Conservation (phyloP, 306 rosid species). For the Betula pendula region DNA sequence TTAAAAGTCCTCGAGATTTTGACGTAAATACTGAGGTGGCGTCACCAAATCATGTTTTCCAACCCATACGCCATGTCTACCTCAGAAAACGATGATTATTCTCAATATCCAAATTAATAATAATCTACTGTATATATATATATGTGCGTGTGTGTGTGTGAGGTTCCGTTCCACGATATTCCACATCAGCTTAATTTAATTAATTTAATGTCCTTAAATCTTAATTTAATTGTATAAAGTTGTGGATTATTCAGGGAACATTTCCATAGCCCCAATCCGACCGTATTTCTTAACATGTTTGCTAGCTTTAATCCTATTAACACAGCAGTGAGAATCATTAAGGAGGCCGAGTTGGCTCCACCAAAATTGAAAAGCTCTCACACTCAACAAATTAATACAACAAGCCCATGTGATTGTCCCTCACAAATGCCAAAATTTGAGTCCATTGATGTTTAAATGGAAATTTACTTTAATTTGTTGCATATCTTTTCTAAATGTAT, state of each 20-base stretch:
- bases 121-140: too few relatives aligned
- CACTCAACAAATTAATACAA: neutral
- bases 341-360: slow-evolving; percentile 37
- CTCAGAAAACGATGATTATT: too few relatives aligned
- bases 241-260: too few relatives aligned
- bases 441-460: slow-evolving; percentile 19
- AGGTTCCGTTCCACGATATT: too few relatives aligned
- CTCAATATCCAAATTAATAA: too few relatives aligned
- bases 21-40: slow-evolving; percentile 28
- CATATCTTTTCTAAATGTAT: slow-evolving; percentile 10
- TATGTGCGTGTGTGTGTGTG: too few relatives aligned
- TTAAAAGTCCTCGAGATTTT: slow-evolving; percentile 5
- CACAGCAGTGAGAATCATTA: slow-evolving; percentile 26
- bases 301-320: slow-evolving; percentile 26
- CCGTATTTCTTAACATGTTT: slow-evolving; percentile 17
- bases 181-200: neutral
- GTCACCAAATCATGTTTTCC: slow-evolving; percentile 19
- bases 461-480: slow-evolving; percentile 26
- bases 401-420: slow-evolving; percentile 55
- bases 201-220: too few relatives aligned
- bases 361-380: slow-evolving; percentile 38
- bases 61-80: too few relatives aligned
- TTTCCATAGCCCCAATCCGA: slow-evolving; percentile 16
- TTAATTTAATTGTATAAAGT: too few relatives aligned
- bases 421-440: slow-evolving; percentile 39